These are phyloP conservation scores for Pseudoturritis turrita DNA, from an alignment of 345 rosid genomes.

Conservation along the genomic window DNA sequence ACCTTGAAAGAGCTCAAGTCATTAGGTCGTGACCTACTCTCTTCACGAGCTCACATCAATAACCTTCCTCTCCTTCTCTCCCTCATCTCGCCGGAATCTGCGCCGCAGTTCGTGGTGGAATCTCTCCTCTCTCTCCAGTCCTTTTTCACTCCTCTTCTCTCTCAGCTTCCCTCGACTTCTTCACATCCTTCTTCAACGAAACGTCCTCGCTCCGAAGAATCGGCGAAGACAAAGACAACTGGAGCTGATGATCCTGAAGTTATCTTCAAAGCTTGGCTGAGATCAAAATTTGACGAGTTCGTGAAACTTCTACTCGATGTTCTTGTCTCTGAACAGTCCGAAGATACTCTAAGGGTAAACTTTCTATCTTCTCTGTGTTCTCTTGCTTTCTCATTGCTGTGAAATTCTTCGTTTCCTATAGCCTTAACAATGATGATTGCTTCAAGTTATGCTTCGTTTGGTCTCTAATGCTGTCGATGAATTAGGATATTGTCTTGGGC, in stretches of 20 bases:
- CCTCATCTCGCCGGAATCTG: conserved; percentile 51
- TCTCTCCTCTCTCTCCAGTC: conserved; percentile 89
- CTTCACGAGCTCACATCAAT: conserved; percentile 71
- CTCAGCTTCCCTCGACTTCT: conserved; percentile 61
- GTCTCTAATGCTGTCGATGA: background rate
- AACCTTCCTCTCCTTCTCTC: conserved; percentile 76
- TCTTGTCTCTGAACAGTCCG: conserved; percentile 40
- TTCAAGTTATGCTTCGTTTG: background rate
- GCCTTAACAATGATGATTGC: background rate
- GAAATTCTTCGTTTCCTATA: background rate
- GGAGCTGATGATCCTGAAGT: conserved; percentile 49
- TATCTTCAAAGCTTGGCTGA: conserved; percentile 71
- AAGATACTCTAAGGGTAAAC: conserved; percentile 56
- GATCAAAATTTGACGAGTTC: conserved; percentile 75
- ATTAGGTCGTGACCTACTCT: conserved; percentile 62
- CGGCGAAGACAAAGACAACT: conserved; percentile 8
- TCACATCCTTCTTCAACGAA: conserved; percentile 19
- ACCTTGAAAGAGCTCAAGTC: conserved; percentile 59
- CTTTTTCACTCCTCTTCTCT: conserved; percentile 76
- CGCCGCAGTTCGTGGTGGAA: conserved; percentile 66
- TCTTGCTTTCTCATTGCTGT: background rate
- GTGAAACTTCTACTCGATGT: conserved; percentile 47
- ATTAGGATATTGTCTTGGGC: conserved; percentile 74
- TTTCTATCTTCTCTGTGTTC: background rate
- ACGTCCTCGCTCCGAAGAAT: conserved; percentile 8